Evolutionary conservation across 176 grass and related monocot species (phyloP).

Genomic region (Zea luxurians): DNA sequence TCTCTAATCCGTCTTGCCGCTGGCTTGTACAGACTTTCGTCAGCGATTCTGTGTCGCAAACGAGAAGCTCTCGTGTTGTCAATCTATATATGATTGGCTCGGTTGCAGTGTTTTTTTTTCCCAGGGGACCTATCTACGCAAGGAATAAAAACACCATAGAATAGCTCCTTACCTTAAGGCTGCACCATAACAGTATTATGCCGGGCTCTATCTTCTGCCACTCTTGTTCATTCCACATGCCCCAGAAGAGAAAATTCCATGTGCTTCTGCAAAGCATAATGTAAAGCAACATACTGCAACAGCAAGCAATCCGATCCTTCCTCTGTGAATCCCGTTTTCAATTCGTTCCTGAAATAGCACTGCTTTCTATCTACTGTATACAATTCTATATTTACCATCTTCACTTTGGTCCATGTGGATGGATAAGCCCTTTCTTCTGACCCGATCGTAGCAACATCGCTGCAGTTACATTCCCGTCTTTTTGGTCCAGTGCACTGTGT

Average conservation of each 20-base stretch:
- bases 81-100: neutral
- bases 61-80: neutral
- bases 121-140: constrained; percentile 10
- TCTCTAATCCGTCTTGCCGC: neutral
- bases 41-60: no score
- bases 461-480: neutral
- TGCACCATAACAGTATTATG: neutral
- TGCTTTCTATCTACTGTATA: neutral
- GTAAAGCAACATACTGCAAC: constrained; percentile 11
- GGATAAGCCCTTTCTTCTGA: neutral
- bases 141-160: constrained; percentile 15
- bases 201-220: constrained; percentile 24
- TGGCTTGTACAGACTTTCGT: neutral
- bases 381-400: no score
- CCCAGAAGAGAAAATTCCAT: constrained; percentile 25
- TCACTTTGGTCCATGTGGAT: neutral
- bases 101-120: neutral
- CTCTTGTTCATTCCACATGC: neutral
- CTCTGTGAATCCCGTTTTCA: neutral
- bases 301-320: constrained; percentile 33
- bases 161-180: neutral
- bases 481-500: neutral
- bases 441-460: neutral
- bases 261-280: constrained; percentile 34
- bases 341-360: neutral